Evolutionary conservation across 1,284 basidiomycete genomes (phyloP).

Genomic region (Leccinum pachyderme): DNA sequence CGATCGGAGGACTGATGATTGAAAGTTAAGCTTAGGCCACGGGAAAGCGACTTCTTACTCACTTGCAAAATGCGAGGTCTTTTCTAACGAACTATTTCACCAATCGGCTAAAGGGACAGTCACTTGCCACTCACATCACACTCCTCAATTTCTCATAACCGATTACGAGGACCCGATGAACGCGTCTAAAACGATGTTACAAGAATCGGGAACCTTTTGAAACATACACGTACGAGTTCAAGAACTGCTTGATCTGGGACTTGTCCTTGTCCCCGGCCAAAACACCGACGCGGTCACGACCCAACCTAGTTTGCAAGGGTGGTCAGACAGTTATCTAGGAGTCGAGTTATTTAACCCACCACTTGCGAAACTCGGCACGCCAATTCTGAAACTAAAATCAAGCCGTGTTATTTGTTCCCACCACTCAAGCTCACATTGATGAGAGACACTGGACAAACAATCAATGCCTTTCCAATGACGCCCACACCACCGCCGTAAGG

Average conservation of each 20-base stretch:
- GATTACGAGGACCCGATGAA: conserved; percentile 87
- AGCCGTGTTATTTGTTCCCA: conserved; percentile 4
- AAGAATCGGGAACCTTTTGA: conserved; percentile 2
- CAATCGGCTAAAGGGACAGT: background rate
- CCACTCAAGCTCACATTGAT: conserved; percentile 57
- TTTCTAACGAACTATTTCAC: conserved; percentile 38
- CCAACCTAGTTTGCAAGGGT: conserved; percentile 49
- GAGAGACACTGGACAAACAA: conserved; percentile 94
- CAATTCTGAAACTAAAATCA: conserved; percentile 67
- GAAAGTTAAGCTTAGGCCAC: background rate
- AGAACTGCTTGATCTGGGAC: conserved; percentile 67
- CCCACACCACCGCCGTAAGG: conserved; percentile 63
- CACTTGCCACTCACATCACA: conserved; percentile 56
- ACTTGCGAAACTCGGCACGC: conserved; percentile 95
- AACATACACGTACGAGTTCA: conserved; percentile 55
- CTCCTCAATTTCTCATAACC: conserved; percentile 91
- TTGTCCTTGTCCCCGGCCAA: conserved; percentile 81
- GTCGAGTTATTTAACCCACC: conserved; percentile 43
- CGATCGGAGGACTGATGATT: conserved; percentile 74
- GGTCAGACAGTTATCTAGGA: background rate
- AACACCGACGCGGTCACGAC: conserved; percentile 78
- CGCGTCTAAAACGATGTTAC: conserved; percentile 46
- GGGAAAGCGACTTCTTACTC: conserved; percentile 22
- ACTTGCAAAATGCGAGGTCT: conserved; percentile 66
- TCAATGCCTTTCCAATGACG: conserved; percentile 74